phyloP scores from a whole-genome alignment of 139 green algal species.

The Deuterostichococcus epilithicus region DNA sequence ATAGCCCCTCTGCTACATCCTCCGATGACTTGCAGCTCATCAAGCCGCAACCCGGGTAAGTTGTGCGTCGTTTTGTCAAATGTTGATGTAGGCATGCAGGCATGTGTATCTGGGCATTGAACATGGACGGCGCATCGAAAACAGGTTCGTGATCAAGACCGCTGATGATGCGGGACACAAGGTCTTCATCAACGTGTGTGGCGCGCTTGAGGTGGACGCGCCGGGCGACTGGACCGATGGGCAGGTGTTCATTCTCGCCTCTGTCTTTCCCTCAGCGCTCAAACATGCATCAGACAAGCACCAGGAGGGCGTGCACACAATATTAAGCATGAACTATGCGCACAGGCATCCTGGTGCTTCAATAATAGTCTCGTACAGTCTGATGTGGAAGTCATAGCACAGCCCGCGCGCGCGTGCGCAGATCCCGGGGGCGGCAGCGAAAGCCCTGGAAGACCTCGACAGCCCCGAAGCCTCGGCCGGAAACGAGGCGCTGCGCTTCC shows the following conservation, averaged over 20 bases:
- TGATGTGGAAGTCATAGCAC: background rate
- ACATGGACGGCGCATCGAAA: background rate
- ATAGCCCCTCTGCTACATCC: background rate
- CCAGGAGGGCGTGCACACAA: conserved; percentile 4
- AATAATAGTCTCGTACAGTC: background rate
- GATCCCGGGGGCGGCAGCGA: conserved; percentile 16
- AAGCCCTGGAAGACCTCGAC: conserved; percentile 8
- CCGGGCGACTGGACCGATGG: conserved; percentile 45
- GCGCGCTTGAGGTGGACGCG: conserved; percentile 40
- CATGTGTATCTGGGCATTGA: no score
- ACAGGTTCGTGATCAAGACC: conserved; percentile 73
- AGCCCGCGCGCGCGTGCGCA: conserved; percentile 13
- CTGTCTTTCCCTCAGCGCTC: background rate
- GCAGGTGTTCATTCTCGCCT: conserved; percentile 15
- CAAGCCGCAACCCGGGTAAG: background rate
- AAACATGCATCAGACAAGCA: no score
- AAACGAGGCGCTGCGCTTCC: conserved; percentile 54
- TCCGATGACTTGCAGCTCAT: background rate
- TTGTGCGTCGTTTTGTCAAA: no score
- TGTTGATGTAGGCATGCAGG: no score
- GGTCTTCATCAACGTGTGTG: conserved; percentile 77
- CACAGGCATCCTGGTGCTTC: background rate
- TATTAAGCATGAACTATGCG: background rate
- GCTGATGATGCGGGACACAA: conserved; percentile 47
- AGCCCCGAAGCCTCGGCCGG: conserved; percentile 2